Evolutionary conservation across 306 rosid species (phyloP), one percentile per base, ranked within the genome.

Genomic region (Pterocarpus macrocarpus): DNA sequence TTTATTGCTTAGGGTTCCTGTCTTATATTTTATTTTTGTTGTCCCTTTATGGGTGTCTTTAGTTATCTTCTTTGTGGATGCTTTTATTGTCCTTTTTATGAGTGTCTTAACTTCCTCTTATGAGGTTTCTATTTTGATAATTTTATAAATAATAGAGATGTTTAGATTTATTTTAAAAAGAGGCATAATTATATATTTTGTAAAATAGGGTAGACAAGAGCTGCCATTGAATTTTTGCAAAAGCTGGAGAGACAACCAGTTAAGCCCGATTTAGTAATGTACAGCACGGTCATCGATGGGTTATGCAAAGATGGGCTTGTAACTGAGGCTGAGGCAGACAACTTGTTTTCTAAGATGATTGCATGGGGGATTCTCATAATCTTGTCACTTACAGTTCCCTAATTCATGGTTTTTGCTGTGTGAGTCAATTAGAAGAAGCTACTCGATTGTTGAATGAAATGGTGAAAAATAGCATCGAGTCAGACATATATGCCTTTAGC

Each of bases 271-370:
- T 4, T 34, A 4, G 41, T 62, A 5, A 62, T 62, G 41, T 62
- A 62, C 17, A 62, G 17, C 5, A 7, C 67, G 0, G 41, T 33
- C 39, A 33, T 62, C 12, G 43, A 62, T 22, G 35, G 64, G 14
- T 30, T 58, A 22, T 58, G 64, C 28, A 58, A 58, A 30, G 64
- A 58, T 58, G 64, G 64, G 13, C 64, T 22, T 7, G 64, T 58
- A 58, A 58, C n/a, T n/a, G n/a, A n/a, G n/a, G n/a, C 64, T 8
- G 64, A 58, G 36, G 64, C 64, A 1, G 13, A 0, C 1, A 8
- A 28, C 9, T 58, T 58, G 36, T 58, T 28, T 58, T 58, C 30
- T 2, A 86, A 79, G 53, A 58, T 28, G 64, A 3, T 58, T 28
- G 5, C 5, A 0, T 0, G 1, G 33, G 64, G 64, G 1, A 30